Evolutionary conservation across 768 basidiomycete species (phyloP), one percentile per base, ranked within the genome.

Genomic region (Pholiota molesta): DNA sequence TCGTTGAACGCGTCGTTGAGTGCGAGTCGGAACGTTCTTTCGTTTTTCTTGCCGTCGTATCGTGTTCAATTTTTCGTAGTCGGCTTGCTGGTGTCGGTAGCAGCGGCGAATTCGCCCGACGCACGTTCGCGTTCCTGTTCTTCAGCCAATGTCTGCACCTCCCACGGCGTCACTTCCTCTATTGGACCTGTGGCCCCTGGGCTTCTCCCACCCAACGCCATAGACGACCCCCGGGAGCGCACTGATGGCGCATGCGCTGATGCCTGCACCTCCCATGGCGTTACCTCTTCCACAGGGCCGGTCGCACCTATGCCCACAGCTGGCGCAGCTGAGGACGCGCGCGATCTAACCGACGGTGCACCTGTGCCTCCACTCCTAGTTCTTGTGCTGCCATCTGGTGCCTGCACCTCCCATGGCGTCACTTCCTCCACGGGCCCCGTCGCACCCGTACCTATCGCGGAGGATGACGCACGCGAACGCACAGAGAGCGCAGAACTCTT

Each of bases 161-260:
- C 59, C 59, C 59, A 60, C 23, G 59, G 59, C 7, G 64, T 65
- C 7, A 68, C 67, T 29, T 66, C 67, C 29, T 63, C 62, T 28
- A 68, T 52, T 23, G 67, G 67, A 13, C 67, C 67, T 42, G 67
- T 68, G 11, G 57, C 39, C 2, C 35, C 35, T 37, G 35, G 35
- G 14, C 14, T 37, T 37, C 7, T 37, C 14, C 35, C 35, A 13
- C 31, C n/a, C 23, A 31, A 8, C 28, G 52, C 33, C 9, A 9
- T 23, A n/a, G 53, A 55, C 14, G 53, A 55, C 23, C 33, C 53
- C 4, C 35, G 33, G 21, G 60, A 55, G 23, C 53, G 53, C 35
- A 55, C 31, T 16, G 53, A 55, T 9, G n/a, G 53, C 33, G 53
- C 31, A 14, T 28, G 23, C 40, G 14, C 26, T 35, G 19, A 19